Conservation (phyloP, 2,329 filamentous ascomycete genomes). For the Colletotrichum nymphaeae region DNA sequence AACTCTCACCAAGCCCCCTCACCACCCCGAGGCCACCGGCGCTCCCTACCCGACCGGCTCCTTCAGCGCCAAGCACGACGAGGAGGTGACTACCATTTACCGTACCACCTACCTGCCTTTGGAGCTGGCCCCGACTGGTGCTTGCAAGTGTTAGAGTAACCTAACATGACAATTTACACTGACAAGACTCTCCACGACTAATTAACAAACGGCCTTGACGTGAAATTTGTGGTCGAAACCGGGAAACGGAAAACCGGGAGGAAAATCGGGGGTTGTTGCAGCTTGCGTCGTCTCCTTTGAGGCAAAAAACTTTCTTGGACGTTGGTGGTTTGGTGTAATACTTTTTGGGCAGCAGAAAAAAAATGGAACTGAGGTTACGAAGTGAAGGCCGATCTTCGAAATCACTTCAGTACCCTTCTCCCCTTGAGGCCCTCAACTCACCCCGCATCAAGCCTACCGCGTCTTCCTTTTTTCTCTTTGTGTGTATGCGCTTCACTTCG, state of each 20-base stretch:
- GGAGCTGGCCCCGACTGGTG: slow-evolving; percentile 19
- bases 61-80: slow-evolving; percentile 12
- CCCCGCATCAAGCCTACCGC: too few species aligned
- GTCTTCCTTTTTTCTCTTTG: neutral
- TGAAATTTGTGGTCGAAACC: neutral
- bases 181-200: neutral
- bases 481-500: neutral
- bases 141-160: slow-evolving; percentile 22
- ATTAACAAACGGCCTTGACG: neutral
- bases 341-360: neutral
- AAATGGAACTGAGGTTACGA: neutral
- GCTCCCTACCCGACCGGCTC: slow-evolving; percentile 1
- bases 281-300: neutral
- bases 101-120: slow-evolving; percentile 31
- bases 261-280: neutral
- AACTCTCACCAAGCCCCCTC: slow-evolving; percentile 29
- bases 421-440: neutral
- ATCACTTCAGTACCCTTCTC: neutral
- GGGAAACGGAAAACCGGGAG: slow-evolving; percentile 5
- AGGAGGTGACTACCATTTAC: slow-evolving; percentile 26
- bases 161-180: neutral
- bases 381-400: neutral
- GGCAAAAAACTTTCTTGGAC: neutral
- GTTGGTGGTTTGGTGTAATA: slow-evolving; percentile 10
- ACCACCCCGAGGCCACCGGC: slow-evolving; percentile 9